Percentiles rank a stretch among this genome's conserved stretches.
Evolutionary conservation across 2,329 filamentous ascomycete species (phyloP).

Genomic region (Grosmannia huntii): DNA sequence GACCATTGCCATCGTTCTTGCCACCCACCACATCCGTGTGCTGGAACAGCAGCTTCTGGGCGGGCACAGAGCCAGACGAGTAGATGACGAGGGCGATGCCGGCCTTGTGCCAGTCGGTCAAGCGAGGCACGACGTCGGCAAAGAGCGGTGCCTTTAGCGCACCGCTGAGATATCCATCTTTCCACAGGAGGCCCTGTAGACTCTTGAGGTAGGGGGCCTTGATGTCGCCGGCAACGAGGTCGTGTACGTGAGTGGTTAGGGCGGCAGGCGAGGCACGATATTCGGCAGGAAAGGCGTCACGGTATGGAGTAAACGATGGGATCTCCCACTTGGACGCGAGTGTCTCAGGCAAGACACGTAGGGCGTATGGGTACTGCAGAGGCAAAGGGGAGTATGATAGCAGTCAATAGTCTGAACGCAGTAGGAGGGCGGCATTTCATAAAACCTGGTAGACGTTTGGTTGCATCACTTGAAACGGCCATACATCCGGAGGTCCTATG

Average conservation of each 20-base stretch:
- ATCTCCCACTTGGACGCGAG: constrained; percentile 56
- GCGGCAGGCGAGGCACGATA: constrained; percentile 43
- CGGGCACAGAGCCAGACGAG: constrained; percentile 67
- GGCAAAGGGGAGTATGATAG: background rate
- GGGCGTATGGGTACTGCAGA: constrained; percentile 62
- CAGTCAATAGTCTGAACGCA: background rate
- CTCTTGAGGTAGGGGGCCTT: constrained; percentile 68
- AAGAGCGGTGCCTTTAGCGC: constrained; percentile 62
- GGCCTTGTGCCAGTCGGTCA: constrained; percentile 43
- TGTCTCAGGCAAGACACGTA: constrained; percentile 50
- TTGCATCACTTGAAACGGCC: background rate
- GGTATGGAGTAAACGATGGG: constrained; percentile 51
- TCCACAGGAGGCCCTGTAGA: constrained; percentile 70
- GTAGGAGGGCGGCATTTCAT: background rate
- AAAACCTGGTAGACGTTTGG: background rate
- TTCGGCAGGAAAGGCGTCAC: constrained; percentile 56
- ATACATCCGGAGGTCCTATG: background rate
- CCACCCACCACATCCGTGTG: constrained; percentile 38
- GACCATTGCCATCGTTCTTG: background rate
- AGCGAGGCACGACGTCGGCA: constrained; percentile 53
- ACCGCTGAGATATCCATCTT: constrained; percentile 57
- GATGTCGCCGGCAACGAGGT: constrained; percentile 58
- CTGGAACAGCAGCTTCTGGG: constrained; percentile 68
- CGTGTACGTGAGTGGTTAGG: constrained; percentile 53
- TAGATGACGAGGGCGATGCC: constrained; percentile 59